Percentiles rank a stretch among this genome's conserved stretches.
These are phyloP conservation scores for Saxispiralis lemnorum DNA, from an alignment of 495 filamentous ascomycete genomes.

Conservation along the genomic window DNA sequence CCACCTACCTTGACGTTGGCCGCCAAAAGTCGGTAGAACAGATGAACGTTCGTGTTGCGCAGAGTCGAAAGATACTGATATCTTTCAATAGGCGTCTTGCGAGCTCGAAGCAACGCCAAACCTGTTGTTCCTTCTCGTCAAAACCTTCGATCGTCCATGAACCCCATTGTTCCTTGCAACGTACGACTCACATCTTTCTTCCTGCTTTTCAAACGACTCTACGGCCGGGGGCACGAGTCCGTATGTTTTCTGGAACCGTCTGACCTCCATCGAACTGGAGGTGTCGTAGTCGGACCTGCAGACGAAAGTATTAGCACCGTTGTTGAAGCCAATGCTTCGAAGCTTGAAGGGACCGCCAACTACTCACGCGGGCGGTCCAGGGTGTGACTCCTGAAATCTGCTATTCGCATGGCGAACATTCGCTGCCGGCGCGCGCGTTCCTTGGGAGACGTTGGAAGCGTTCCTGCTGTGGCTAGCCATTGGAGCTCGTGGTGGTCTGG, in stretches of 20 bases:
- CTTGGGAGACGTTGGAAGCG: no score
- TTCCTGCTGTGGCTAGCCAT: no score
- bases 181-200: conserved; percentile 40
- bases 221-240: conserved; percentile 53
- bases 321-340: no score
- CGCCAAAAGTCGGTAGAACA: conserved; percentile 87
- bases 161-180: not conserved
- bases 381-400: not conserved
- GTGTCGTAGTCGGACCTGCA: conserved; percentile 37
- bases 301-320: not conserved
- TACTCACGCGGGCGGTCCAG: conserved; percentile 12
- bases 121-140: conserved; percentile 24
- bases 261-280: conserved; percentile 42
- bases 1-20: conserved; percentile 58
- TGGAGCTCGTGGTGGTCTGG: no score
- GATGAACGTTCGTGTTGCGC: conserved; percentile 73
- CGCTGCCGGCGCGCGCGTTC: no score
- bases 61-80: conserved; percentile 83
- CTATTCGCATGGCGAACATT: not conserved
- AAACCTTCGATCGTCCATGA: not conserved
- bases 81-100: conserved; percentile 72
- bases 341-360: no score
- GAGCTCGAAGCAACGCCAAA: conserved; percentile 56
- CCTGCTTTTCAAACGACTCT: conserved; percentile 52
- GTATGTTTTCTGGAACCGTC: conserved; percentile 52